These are phyloP conservation scores for Solanum sejunctum DNA, from an alignment of 257 asterid species.

Conservation along the genomic window DNA sequence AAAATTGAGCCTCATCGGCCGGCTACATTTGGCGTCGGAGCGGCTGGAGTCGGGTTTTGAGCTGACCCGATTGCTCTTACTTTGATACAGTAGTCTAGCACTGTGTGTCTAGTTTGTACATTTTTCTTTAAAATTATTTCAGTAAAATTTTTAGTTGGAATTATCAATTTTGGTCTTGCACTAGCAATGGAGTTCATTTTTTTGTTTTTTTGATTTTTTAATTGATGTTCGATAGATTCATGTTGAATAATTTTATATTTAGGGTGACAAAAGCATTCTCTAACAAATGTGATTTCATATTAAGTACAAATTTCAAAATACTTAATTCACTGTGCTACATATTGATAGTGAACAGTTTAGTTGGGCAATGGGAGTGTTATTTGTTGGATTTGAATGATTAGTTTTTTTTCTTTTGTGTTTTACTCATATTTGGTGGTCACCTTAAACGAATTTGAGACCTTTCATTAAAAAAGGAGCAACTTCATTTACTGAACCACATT, in stretches of 20 bases:
- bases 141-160: slow-evolving; percentile 1
- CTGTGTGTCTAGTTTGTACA: slow-evolving; percentile 13
- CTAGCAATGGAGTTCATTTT: too few relatives aligned
- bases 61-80: slow-evolving; percentile 12
- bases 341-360: background rate
- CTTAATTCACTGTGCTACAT: background rate
- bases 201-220: background rate
- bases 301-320: too few relatives aligned
- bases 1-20: slow-evolving; percentile 67
- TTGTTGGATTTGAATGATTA: too few relatives aligned
- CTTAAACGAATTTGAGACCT: too few relatives aligned
- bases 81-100: slow-evolving; percentile 18
- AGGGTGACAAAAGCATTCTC: background rate
- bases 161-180: background rate
- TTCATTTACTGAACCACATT: rapidly evolving
- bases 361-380: too few relatives aligned
- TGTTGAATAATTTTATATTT: background rate
- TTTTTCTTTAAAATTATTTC: background rate
- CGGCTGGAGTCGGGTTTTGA: slow-evolving; percentile 75
- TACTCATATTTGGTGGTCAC: too few relatives aligned
- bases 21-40: slow-evolving; percentile 55
- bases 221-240: background rate
- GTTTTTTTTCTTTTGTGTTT: too few relatives aligned
- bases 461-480: too few relatives aligned
- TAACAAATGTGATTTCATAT: background rate